Evolutionary conservation across 2,329 filamentous ascomycete species (phyloP), one percentile per base, ranked within the genome.

Genomic region (Cladosporium colombiae): DNA sequence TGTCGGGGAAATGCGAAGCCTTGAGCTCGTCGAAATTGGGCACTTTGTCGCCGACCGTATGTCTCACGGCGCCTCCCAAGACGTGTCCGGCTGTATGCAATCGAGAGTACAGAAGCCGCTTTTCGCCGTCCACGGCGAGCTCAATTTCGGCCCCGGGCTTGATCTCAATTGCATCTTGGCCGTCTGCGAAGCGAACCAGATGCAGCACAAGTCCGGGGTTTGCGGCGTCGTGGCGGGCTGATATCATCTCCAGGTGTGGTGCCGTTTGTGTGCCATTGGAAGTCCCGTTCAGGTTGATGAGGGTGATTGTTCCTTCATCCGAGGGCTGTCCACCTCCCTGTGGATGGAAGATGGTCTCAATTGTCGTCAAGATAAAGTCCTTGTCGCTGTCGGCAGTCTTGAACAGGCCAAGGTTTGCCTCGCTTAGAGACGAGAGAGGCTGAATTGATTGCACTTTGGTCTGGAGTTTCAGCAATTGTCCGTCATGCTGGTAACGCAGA

Each of bases 241-340:
- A 78, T 3, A 76, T 77, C 10, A 91, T 86, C 23, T 80, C 72
- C 69, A 91, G 88, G 0, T 70, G 72, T 11, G 25, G 18, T 35
- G 58, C 5, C 18, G 18, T 7, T 10, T 18, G 14, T 8, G 40
- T 10, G 25, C 29, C 44, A 37, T 62, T 52, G 44, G 44, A 18
- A 25, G n/a, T 4, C 1, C n/a, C 31, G 8, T 16, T 37, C 18
- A 21, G 3, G 14, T 10, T 10, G 16, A n/a, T 18, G 0, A 71
- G 61, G 58, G 76, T 78, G 68, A 92, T 89, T 49, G 73, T 78
- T 23, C 90, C 90, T 13, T 83, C 81, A 68, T 92, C 90, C 0
- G 85, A 88, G 0, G 90, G 90, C 72, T 92, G 90, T 8, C 90
- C 90, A 67, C 90, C 90, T 23, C 90, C 90, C 75, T 92, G 90